Conservation (phyloP, 2,329 filamentous ascomycete species). For the Pseudocercospora fijiensis region DNA sequence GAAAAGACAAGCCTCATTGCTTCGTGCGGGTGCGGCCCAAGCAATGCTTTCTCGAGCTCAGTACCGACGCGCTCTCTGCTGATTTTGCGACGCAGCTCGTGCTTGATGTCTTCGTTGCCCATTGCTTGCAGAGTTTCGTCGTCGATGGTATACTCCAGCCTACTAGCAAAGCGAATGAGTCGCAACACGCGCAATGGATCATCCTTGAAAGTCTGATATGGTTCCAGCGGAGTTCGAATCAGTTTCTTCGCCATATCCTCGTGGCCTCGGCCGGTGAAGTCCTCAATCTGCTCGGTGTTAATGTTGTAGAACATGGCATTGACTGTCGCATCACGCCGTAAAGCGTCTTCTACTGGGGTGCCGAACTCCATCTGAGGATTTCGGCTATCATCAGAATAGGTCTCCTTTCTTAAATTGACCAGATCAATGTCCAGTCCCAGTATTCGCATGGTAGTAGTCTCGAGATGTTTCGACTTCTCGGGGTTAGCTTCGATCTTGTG, state of each 20-base stretch:
- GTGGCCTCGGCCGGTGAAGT: constrained; percentile 74
- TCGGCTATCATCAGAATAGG: constrained; percentile 81
- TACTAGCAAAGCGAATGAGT: constrained; percentile 84
- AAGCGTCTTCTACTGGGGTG: constrained; percentile 83
- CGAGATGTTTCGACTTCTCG: constrained; percentile 93
- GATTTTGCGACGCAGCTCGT: constrained; percentile 81
- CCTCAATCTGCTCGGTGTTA: constrained; percentile 74
- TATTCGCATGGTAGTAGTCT: constrained; percentile 83
- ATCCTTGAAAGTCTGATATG: constrained; percentile 89
- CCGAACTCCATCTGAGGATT: constrained; percentile 94
- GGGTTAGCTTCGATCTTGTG: constrained; percentile 91
- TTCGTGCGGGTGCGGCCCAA: constrained; percentile 63
- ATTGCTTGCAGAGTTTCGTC: constrained; percentile 67
- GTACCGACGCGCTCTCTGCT: constrained; percentile 84
- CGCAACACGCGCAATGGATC: constrained; percentile 85
- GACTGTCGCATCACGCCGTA: constrained; percentile 86
- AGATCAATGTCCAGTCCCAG: constrained; percentile 88
- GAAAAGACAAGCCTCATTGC: constrained; percentile 66
- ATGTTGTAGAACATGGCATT: constrained; percentile 97
- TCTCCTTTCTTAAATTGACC: constrained; percentile 91
- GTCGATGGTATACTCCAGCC: constrained; percentile 78
- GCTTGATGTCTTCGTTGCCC: constrained; percentile 73
- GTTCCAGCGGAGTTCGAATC: constrained; percentile 82
- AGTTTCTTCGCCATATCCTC: constrained; percentile 69
- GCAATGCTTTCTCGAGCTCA: constrained; percentile 89